These are phyloP conservation scores for Mortierella sp. DNA, from an alignment of 371 early-diverging fungal genomes.

Conservation along the genomic window DNA sequence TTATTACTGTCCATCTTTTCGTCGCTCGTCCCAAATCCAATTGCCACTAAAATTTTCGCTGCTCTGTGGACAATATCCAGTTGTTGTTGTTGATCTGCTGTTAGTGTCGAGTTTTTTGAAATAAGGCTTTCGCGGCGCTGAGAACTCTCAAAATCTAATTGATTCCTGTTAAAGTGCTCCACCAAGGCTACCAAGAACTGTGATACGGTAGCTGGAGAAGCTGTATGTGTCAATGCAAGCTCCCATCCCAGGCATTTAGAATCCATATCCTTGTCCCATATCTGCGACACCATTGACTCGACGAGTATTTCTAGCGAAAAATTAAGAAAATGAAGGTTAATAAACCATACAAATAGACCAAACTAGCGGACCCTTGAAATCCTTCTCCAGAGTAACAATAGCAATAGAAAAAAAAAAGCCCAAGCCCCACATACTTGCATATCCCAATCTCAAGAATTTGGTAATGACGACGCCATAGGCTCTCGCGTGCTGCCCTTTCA, in stretches of 20 bases:
- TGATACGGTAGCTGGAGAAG: constrained; percentile 13
- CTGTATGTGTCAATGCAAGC: constrained; percentile 2
- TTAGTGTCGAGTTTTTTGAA: neutral
- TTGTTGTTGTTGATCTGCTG: neutral
- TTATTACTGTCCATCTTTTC: neutral
- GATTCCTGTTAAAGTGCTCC: constrained; percentile 20
- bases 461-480: constrained; percentile 19
- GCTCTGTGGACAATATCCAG: constrained; percentile 22
- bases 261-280: constrained; percentile 19
- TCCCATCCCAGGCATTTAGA: constrained; percentile 15
- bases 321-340: neutral
- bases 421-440: constrained; percentile 22
- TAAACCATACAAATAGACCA: too few relatives aligned
- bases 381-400: too few relatives aligned
- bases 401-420: too few relatives aligned
- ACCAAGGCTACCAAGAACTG: constrained; percentile 15
- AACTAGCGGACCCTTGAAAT: too few relatives aligned
- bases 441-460: constrained; percentile 32
- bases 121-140: neutral
- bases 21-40: constrained; percentile 27
- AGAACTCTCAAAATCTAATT: constrained; percentile 7
- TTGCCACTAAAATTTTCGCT: constrained; percentile 12
- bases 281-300: constrained; percentile 13
- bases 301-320: constrained; percentile 23
- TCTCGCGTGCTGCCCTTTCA: neutral